These are phyloP conservation scores for Saccharomyces jurei DNA, from an alignment of 805 yeast genomes.

Conservation along the genomic window DNA sequence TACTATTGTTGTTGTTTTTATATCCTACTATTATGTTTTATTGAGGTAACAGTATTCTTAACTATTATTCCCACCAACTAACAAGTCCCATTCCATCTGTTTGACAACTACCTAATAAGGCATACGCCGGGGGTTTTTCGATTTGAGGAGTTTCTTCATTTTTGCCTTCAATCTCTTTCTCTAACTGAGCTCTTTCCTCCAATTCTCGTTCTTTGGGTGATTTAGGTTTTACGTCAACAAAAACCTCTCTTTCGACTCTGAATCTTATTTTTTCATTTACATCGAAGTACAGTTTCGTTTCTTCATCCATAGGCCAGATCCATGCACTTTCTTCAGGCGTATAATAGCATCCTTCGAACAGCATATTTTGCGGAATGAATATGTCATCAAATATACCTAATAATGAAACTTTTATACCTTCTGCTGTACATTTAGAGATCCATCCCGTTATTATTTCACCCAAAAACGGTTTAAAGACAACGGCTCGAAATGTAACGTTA, in stretches of 20 bases:
- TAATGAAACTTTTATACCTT: conserved; percentile 62
- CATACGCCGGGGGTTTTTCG: conserved; percentile 66
- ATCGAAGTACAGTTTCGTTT: conserved; percentile 73
- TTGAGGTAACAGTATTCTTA: conserved; percentile 1
- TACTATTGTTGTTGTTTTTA: neutral
- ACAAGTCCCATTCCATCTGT: conserved; percentile 95
- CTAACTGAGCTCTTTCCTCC: conserved; percentile 25
- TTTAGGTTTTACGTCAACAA: conserved; percentile 74
- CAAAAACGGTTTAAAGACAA: conserved; percentile 87
- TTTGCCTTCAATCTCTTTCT: conserved; percentile 17
- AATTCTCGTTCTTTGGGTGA: conserved; percentile 48
- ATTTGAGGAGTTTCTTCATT: conserved; percentile 21
- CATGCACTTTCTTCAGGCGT: conserved; percentile 79
- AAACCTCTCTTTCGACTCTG: conserved; percentile 82
- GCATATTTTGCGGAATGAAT: conserved; percentile 71
- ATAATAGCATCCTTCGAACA: conserved; percentile 71
- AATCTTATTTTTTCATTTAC: conserved; percentile 86
- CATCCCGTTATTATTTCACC: conserved; percentile 92
- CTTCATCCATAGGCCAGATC: conserved; percentile 80
- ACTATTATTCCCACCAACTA: conserved; percentile 82
- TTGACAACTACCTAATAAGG: conserved; percentile 82
- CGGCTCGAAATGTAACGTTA: conserved; percentile 62
- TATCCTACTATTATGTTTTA: neutral
- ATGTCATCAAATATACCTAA: conserved; percentile 89
- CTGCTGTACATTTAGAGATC: conserved; percentile 80